Evolutionary conservation across 2,329 filamentous ascomycete species (phyloP).

Genomic region (Fusarium sp.): DNA sequence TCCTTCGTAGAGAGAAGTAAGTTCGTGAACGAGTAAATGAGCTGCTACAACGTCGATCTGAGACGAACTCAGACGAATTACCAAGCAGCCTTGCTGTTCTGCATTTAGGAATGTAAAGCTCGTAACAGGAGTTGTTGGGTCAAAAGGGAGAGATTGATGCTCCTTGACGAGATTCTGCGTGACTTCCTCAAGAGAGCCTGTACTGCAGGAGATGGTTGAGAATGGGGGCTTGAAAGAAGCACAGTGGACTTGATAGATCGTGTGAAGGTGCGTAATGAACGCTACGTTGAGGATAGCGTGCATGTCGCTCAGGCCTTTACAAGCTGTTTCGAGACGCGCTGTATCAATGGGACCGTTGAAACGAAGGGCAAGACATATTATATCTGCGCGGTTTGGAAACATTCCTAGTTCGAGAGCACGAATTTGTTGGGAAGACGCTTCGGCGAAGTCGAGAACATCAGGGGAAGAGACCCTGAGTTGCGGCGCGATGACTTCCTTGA

Average conservation of each 20-base stretch:
- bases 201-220: conserved; percentile 53
- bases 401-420: conserved; percentile 60
- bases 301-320: conserved; percentile 54
- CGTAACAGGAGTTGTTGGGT: conserved; percentile 58
- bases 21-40: conserved; percentile 59
- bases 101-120: conserved; percentile 63
- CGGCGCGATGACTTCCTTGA: conserved; percentile 55
- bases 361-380: conserved; percentile 60
- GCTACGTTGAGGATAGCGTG: conserved; percentile 66
- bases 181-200: conserved; percentile 52
- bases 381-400: conserved; percentile 55
- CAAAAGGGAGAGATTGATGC: conserved; percentile 53
- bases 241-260: conserved; percentile 61
- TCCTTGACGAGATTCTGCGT: conserved; percentile 56
- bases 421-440: conserved; percentile 60
- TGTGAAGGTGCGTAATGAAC: conserved; percentile 59
- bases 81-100: conserved; percentile 57
- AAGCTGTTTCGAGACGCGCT: conserved; percentile 59
- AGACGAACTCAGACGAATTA: conserved; percentile 60
- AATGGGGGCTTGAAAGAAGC: conserved; percentile 57
- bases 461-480: conserved; percentile 55
- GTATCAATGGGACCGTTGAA: conserved; percentile 57
- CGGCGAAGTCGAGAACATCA: conserved; percentile 59
- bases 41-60: conserved; percentile 61
- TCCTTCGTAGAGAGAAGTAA: conserved; percentile 57